These are phyloP conservation scores for Pythium grandisporangium DNA, from an alignment of 352 stramenopile genomes.

Conservation along the genomic window DNA sequence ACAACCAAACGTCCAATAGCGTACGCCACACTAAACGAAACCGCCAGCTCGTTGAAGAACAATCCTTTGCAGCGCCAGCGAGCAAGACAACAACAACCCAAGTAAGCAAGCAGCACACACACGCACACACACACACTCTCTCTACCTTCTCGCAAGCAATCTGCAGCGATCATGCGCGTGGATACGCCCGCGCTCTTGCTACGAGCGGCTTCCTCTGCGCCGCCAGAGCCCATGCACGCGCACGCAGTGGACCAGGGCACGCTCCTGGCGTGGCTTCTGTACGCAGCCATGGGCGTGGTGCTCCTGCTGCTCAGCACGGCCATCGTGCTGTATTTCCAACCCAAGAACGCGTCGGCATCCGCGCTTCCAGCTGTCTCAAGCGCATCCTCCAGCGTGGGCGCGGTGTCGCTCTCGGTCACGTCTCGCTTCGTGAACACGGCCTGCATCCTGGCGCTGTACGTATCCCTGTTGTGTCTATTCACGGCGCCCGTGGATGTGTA, in stretches of 20 bases:
- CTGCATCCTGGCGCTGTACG: conserved; percentile 60
- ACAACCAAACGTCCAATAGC: no score
- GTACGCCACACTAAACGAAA: no score
- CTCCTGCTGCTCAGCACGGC: conserved; percentile 42
- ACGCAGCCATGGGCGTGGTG: conserved; percentile 43
- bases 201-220: not conserved
- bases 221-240: not conserved
- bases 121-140: no score
- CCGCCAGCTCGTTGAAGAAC: no score
- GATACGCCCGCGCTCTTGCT: no score
- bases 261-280: conserved; percentile 49
- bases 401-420: conserved; percentile 44
- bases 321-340: conserved; percentile 60
- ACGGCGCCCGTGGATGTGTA: conserved; percentile 75
- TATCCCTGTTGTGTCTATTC: conserved; percentile 68
- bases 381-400: conserved; percentile 46
- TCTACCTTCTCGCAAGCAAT: no score
- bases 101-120: no score
- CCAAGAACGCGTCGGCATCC: conserved; percentile 33
- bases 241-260: conserved; percentile 16
- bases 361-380: conserved; percentile 41
- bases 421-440: conserved; percentile 62
- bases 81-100: no score
- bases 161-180: no score
- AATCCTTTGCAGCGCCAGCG: no score